Evolutionary conservation across 495 filamentous ascomycete genomes (phyloP).

Genomic region (Annulohypoxylon stygium): DNA sequence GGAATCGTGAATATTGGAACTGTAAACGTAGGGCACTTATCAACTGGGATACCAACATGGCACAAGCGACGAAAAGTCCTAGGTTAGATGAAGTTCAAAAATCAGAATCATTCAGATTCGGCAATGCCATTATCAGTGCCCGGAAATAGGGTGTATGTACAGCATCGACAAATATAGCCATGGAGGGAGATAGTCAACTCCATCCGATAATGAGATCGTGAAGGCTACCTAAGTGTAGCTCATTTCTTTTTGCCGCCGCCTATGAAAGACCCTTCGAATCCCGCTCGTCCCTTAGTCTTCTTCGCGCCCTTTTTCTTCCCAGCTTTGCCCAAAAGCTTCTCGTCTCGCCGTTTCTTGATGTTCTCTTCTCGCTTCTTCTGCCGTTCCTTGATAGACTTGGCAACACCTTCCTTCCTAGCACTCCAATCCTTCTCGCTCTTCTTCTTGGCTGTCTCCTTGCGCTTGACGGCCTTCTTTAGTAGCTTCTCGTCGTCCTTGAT

Average conservation of each 20-base stretch:
- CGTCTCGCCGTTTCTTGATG: slow-evolving; percentile 83
- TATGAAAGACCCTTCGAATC: slow-evolving; percentile 95
- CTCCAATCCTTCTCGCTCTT: slow-evolving; percentile 93
- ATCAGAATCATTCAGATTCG: slow-evolving; percentile 3
- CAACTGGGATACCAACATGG: background rate
- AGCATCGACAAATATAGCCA: background rate
- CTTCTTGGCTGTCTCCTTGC: slow-evolving; percentile 88
- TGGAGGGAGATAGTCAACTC: background rate
- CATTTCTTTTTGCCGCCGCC: slow-evolving; percentile 57
- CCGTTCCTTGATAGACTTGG: slow-evolving; percentile 78
- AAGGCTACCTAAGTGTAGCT: slow-evolving; percentile 8
- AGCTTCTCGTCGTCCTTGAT: slow-evolving; percentile 89
- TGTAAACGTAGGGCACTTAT: background rate
- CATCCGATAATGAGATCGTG: background rate
- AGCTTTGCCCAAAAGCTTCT: slow-evolving; percentile 73
- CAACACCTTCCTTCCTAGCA: slow-evolving; percentile 80
- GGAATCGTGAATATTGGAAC: too few species aligned
- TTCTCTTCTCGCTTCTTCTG: slow-evolving; percentile 93
- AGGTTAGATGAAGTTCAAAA: background rate
- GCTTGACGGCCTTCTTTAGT: slow-evolving; percentile 94
- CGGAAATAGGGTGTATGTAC: slow-evolving; percentile 16
- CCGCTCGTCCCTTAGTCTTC: slow-evolving; percentile 74
- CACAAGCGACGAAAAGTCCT: background rate
- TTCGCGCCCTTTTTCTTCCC: slow-evolving; percentile 68
- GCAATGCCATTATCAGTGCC: slow-evolving; percentile 10